Base-by-base conservation (phyloP, 768 basidiomycete genomes). In the Boletales sp. region DNA sequence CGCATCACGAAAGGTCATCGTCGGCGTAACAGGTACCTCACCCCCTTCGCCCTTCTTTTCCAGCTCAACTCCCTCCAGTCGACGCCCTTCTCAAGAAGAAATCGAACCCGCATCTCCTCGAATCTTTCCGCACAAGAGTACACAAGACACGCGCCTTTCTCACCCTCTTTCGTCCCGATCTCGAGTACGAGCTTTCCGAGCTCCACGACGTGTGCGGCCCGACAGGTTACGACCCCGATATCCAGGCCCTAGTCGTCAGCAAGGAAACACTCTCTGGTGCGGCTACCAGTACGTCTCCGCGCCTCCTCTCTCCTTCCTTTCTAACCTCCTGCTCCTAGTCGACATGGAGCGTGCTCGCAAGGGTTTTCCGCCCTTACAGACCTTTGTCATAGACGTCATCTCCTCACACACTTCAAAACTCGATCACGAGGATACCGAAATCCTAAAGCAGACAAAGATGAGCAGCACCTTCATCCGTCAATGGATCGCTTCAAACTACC, bases 201-300 rank as follows among this genome's bases (percentile, higher is more conserved):
- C 83, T 98, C 46, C 67, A 69, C 40, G 94, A 99, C 60, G 86
- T 97, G 0, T 94, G 83, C 59, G 97, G 97, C 2, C 97, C 97
- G 12, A 97, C 97, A 0, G 88, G 78, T 5, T 82, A 77, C 73
- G 94, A 97, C 59, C 78, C 85, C 2, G 77, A 94, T 61, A 81
- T 98, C n/a, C 91, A 97, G 57, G 94, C 84, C 9, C 70, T 99
- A 13, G 89, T 99, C 5, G 89, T 97, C 39, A 94, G 90, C 69
- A 81, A 80, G 60, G 97, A 99, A 69, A 98, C 94, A 0, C 59
- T 86, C 0, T 67, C 74, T 11, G 95, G 97, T 0, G 92, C 86
- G 0, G 70, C 74, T 19, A 73, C 86, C 18, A 83, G 93, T 92
- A 42, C n/a, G 48, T 15, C 44, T 4, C 40, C 30, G 40, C 75